Percentiles rank a stretch among this genome's conserved stretches.
These are phyloP conservation scores for Trichoderma arundinaceum DNA, from an alignment of 2,329 filamentous ascomycete species.

Conservation along the genomic window DNA sequence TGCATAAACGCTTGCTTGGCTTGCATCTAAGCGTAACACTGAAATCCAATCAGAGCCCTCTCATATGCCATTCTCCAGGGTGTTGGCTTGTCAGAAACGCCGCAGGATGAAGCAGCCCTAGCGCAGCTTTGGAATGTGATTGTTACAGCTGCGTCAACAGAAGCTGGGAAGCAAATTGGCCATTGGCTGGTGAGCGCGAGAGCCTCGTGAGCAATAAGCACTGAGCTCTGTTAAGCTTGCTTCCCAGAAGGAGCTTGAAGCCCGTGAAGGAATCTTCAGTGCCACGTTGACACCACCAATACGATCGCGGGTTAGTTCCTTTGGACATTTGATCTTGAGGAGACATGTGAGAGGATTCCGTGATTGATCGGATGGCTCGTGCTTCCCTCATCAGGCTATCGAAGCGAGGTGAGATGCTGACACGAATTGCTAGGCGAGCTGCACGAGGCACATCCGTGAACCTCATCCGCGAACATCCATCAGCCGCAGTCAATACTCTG, in stretches of 20 bases:
- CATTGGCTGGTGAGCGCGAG: background rate
- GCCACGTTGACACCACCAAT: background rate
- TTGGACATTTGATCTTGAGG: no score
- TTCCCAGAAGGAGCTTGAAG: slow-evolving; percentile 2
- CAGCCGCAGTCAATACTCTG: background rate
- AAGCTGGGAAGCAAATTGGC: background rate
- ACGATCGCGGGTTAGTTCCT: no score
- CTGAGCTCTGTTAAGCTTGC: background rate
- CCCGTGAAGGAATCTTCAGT: background rate
- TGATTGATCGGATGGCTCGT: slow-evolving; percentile 3
- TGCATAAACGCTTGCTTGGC: background rate
- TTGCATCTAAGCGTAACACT: background rate
- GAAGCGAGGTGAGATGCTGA: background rate
- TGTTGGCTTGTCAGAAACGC: background rate
- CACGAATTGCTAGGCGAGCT: background rate
- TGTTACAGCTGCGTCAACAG: background rate
- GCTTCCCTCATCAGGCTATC: background rate
- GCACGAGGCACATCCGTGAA: no score
- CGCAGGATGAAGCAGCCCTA: slow-evolving; percentile 1
- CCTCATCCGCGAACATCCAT: no score
- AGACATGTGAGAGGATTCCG: background rate
- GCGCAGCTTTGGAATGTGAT: slow-evolving; percentile 2
- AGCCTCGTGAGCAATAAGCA: background rate
- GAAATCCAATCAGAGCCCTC: background rate
- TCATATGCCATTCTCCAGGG: background rate